These are phyloP conservation scores for Letharia columbiana DNA, from an alignment of 495 filamentous ascomycete species.

Conservation along the genomic window DNA sequence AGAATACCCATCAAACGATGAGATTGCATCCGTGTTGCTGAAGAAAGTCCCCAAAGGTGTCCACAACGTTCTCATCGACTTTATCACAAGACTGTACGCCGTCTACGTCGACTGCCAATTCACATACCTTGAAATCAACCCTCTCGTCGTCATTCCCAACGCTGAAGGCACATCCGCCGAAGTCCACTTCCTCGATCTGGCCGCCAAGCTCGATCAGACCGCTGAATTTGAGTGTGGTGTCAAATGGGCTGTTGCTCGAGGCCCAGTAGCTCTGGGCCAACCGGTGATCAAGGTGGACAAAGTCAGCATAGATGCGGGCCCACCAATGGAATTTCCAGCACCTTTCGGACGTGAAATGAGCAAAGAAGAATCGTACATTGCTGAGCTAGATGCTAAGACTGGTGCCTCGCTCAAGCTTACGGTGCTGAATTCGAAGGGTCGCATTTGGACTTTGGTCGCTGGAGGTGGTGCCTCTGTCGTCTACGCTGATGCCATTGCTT, in stretches of 20 bases:
- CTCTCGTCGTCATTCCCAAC: slow-evolving; percentile 95
- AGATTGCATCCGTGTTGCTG: slow-evolving; percentile 75
- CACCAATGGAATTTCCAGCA: slow-evolving; percentile 97
- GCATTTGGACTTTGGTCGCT: slow-evolving; percentile 96
- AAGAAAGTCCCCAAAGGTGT: slow-evolving; percentile 90
- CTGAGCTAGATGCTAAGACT: slow-evolving; percentile 97
- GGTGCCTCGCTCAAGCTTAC: slow-evolving; percentile 98
- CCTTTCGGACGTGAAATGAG: slow-evolving; percentile 96
- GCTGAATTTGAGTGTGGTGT: slow-evolving; percentile 98
- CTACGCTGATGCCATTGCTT: slow-evolving; percentile 97
- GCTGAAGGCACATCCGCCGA: slow-evolving; percentile 81
- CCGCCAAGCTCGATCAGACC: slow-evolving; percentile 97
- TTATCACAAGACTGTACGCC: slow-evolving; percentile 87
- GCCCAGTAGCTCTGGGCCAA: slow-evolving; percentile 77
- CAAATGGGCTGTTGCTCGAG: slow-evolving; percentile 95
- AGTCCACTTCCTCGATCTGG: slow-evolving; percentile 96
- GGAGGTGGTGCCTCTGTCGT: slow-evolving; percentile 99
- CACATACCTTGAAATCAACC: slow-evolving; percentile 99
- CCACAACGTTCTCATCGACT: slow-evolving; percentile 97
- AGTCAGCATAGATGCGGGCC: slow-evolving; percentile 91
- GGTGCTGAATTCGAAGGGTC: slow-evolving; percentile 81
- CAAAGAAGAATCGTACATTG: slow-evolving; percentile 98
- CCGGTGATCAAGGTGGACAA: slow-evolving; percentile 54
- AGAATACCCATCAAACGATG: slow-evolving; percentile 91
- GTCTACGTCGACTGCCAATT: slow-evolving; percentile 99